Evolutionary conservation across 2,329 filamentous ascomycete species (phyloP), one percentile per base, ranked within the genome.

Genomic region (Truncatella angustata): DNA sequence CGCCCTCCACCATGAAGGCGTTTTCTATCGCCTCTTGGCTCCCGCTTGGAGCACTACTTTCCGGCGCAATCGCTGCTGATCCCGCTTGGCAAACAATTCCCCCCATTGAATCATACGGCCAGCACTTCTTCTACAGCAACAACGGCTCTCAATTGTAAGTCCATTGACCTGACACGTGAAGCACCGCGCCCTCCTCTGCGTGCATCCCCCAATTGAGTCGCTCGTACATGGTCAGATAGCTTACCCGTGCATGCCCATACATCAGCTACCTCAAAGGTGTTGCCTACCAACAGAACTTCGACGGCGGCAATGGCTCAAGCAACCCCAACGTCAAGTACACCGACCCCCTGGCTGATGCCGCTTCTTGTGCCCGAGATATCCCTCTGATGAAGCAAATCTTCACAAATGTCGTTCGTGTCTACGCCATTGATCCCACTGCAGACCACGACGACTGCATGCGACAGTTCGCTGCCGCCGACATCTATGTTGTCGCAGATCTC

Each of bases 381-480:
- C 90, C 91, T 43, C 83, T 89, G 63, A 80, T 99, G 60, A 70
- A 81, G 68, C 76, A 90, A 70, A 82, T 97, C 56, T 80, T 85
- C 58, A 96, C 91, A 73, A 99, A 99, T 76, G 85, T 86, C 63
- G 93, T 99, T 71, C 93, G 94, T 72, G 92, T 94, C 52, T 99
- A 99, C 71, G 91, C 93, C 63, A 84, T 97, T 64, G 83, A 97
- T 75, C 90, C 93, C 21, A 82, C 78, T 14, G 71, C 79, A 60
- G 79, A 95, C 74, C 94, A 99, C 76, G 78, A 80, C 50, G 80
- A 78, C 48, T 97, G 94, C 77, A 97, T 99, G 92, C 77, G 80
- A 60, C 70, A 90, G 59, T 82, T 99, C 46, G 80, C 88, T 52
- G 84, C 88, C 54, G 89, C 88, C 52, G 93, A 91, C 66, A 97